Evolutionary conservation across 1,139 yeast species (phyloP).

Genomic region (Debaryomycetaceae sp.): DNA sequence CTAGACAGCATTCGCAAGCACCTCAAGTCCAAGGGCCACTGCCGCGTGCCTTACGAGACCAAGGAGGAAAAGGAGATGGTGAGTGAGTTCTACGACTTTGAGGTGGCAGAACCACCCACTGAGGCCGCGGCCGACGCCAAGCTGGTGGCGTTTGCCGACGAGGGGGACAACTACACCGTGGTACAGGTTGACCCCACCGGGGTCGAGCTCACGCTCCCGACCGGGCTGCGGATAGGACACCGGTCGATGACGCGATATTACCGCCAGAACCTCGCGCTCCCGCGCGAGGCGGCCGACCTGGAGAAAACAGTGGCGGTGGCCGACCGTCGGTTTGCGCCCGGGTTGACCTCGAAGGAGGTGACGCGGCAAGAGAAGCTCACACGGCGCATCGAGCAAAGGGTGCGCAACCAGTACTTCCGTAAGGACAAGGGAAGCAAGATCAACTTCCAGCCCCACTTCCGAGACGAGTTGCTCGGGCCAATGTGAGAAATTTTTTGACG

Average conservation of each 20-base stretch:
- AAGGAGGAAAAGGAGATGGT: slow-evolving; percentile 37
- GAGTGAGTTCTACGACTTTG: slow-evolving; percentile 42
- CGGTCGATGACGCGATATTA: slow-evolving; percentile 42
- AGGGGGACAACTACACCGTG: slow-evolving; percentile 27
- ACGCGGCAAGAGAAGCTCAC: slow-evolving; percentile 33
- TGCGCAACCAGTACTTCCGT: slow-evolving; percentile 22
- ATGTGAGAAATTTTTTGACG: slow-evolving; percentile 2
- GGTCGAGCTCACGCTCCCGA: slow-evolving; percentile 40
- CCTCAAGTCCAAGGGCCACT: slow-evolving; percentile 48
- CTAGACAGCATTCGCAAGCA: slow-evolving; percentile 52
- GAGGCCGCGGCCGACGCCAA: slow-evolving; percentile 14
- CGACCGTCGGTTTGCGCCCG: slow-evolving; percentile 40
- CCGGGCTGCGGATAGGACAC: slow-evolving; percentile 49
- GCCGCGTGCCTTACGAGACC: slow-evolving; percentile 50
- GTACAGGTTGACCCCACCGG: slow-evolving; percentile 38
- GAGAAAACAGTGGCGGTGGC: slow-evolving; percentile 34
- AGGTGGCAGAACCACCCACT: slow-evolving; percentile 14
- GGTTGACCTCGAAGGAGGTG: slow-evolving; percentile 26
- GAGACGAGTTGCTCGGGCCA: slow-evolving; percentile 34
- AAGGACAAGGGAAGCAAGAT: slow-evolving; percentile 23
- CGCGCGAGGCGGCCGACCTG: slow-evolving; percentile 23
- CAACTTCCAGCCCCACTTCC: slow-evolving; percentile 35
- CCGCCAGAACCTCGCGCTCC: slow-evolving; percentile 33
- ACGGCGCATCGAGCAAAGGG: slow-evolving; percentile 21
- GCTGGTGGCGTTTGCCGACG: slow-evolving; percentile 29